These are phyloP conservation scores for Exophiala oligosperma DNA, from an alignment of 2,329 filamentous ascomycete species.

Conservation along the genomic window DNA sequence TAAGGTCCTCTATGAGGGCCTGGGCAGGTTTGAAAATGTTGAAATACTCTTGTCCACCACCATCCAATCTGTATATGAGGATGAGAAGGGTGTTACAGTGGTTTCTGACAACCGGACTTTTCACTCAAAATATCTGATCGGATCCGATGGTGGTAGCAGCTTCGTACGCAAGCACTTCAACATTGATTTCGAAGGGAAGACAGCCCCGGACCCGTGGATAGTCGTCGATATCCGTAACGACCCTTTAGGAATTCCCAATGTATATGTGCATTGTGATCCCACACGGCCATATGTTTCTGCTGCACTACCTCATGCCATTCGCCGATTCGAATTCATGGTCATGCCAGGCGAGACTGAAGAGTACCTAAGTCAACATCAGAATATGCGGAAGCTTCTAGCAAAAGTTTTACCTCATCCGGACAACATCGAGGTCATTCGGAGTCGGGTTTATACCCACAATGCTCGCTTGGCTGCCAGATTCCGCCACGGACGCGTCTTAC, in stretches of 20 bases:
- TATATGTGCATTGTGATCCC: too few species aligned
- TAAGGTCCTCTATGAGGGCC: background rate
- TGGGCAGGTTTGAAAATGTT: background rate
- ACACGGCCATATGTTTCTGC: too few species aligned
- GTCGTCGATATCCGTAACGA: background rate
- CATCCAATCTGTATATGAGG: too few species aligned
- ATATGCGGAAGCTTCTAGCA: background rate
- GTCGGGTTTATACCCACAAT: background rate
- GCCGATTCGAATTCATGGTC: too few species aligned
- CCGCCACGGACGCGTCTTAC: background rate
- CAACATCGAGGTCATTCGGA: background rate
- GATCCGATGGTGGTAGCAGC: constrained; percentile 16
- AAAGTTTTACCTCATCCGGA: background rate
- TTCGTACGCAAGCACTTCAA: constrained; percentile 2
- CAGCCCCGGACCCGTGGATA: background rate
- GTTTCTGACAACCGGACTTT: background rate
- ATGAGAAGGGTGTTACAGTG: too few species aligned
- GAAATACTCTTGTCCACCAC: too few species aligned
- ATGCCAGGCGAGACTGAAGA: background rate
- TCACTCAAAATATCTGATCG: constrained; percentile 18
- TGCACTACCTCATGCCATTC: too few species aligned
- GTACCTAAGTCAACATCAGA: background rate
- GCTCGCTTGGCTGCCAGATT: background rate
- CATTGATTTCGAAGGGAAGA: constrained; percentile 6
- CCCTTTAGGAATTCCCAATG: too few species aligned